phyloP scores from a whole-genome alignment of 495 filamentous ascomycete genomes.

The Hypoxylon subgilvum region DNA sequence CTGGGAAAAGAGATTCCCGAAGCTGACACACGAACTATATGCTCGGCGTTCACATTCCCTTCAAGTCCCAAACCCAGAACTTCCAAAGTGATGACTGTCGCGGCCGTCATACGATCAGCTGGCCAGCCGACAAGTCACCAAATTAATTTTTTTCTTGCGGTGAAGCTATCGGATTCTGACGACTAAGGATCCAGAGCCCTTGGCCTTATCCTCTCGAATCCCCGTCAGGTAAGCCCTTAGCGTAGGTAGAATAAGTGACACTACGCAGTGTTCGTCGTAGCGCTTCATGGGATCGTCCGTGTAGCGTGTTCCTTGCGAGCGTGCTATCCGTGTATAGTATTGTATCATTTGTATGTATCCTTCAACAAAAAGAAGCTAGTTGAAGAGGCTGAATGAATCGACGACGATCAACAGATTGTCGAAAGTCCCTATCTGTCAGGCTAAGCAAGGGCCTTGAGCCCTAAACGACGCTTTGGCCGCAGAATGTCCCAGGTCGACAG shows the following conservation, averaged over 20 bases:
- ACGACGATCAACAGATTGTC: slow-evolving; percentile 28
- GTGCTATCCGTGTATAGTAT: slow-evolving; percentile 12
- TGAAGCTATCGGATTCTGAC: slow-evolving; percentile 16
- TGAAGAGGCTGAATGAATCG: slow-evolving; percentile 24
- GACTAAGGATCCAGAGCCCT: slow-evolving; percentile 8
- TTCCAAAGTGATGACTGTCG: slow-evolving; percentile 22
- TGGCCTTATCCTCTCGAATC: slow-evolving; percentile 1
- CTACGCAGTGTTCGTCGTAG: slow-evolving; percentile 1
- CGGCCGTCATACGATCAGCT: slow-evolving; percentile 3
- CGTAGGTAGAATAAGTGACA: slow-evolving; percentile 3
- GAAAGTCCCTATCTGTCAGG: slow-evolving; percentile 26
- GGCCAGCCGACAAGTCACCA: not conserved
- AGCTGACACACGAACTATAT: slow-evolving; percentile 21
- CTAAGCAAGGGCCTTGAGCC: too few species aligned
- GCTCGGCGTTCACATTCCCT: slow-evolving; percentile 19
- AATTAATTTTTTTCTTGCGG: slow-evolving; percentile 18
- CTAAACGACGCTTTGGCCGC: slow-evolving; percentile 20
- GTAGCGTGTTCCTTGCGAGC: slow-evolving; percentile 5
- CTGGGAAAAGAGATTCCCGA: slow-evolving; percentile 21
- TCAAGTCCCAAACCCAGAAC: slow-evolving; percentile 22
- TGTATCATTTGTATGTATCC: too few species aligned
- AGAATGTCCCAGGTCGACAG: slow-evolving; percentile 6
- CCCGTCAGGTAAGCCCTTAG: slow-evolving; percentile 3
- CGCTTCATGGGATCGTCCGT: not conserved
- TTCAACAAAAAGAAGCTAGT: slow-evolving; percentile 6